A percentile compares a stretch with the other conserved stretches of the same genome.
These are phyloP conservation scores for Cryphonectria naterciae DNA, from an alignment of 2,329 filamentous ascomycete species.

Conservation along the genomic window DNA sequence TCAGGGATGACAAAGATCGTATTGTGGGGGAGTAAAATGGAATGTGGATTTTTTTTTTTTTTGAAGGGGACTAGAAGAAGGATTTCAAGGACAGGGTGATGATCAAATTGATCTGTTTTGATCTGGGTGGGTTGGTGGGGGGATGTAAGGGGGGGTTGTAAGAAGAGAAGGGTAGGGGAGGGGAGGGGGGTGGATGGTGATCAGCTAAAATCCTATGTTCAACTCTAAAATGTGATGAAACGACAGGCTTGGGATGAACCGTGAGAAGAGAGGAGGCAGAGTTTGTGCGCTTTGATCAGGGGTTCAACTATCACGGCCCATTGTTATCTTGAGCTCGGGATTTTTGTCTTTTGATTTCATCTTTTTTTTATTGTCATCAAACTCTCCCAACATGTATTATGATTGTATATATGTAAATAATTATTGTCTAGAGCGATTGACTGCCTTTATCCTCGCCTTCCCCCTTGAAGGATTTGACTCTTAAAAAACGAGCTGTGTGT, in stretches of 20 bases:
- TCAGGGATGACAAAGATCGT: neutral
- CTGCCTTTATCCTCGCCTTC: neutral
- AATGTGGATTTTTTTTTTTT: neutral
- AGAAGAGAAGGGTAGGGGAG: too few species aligned
- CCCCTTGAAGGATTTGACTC: neutral
- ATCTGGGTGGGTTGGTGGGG: neutral
- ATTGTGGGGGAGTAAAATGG: neutral
- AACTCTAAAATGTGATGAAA: neutral
- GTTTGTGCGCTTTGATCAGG: neutral
- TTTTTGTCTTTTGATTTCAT: too few species aligned
- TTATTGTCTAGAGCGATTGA: neutral
- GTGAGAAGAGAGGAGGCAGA: neutral
- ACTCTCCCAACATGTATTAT: neutral
- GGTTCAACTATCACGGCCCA: too few species aligned
- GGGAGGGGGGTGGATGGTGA: neutral
- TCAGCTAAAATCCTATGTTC: neutral
- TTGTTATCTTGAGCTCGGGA: too few species aligned
- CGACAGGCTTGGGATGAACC: neutral
- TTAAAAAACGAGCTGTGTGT: neutral
- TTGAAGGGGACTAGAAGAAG: too few species aligned
- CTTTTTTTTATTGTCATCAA: neutral
- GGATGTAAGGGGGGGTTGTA: too few species aligned
- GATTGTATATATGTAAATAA: neutral
- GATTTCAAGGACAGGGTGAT: too few species aligned
- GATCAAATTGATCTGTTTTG: neutral